Conservation (phyloP, 2,329 filamentous ascomycete genomes). For the Seiridium unicorne region DNA sequence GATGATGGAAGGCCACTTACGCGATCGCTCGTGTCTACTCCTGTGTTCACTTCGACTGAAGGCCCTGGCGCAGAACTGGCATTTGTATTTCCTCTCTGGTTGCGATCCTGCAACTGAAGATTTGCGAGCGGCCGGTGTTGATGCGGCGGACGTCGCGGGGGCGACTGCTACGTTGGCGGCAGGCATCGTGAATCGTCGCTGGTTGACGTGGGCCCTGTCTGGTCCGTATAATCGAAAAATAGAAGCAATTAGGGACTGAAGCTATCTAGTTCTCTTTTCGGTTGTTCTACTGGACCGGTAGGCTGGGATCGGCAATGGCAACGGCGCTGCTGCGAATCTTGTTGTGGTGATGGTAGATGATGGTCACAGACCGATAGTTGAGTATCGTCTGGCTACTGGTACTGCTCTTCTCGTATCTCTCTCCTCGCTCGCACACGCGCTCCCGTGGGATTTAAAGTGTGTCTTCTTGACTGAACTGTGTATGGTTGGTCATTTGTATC, state of each 20-base stretch:
- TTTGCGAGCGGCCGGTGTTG: conserved; percentile 74
- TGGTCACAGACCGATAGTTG: conserved; percentile 56
- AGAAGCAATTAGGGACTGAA: neutral
- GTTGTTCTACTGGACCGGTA: neutral
- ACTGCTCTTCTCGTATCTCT: conserved; percentile 23
- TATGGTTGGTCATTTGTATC: conserved; percentile 53
- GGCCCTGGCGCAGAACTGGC: conserved; percentile 95
- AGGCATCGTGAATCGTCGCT: conserved; percentile 58
- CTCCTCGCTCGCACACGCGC: conserved; percentile 49
- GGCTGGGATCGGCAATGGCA: neutral
- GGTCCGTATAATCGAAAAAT: neutral
- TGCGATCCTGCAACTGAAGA: conserved; percentile 54
- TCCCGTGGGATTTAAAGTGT: conserved; percentile 73
- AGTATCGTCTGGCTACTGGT: conserved; percentile 47
- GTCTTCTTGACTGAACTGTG: conserved; percentile 52
- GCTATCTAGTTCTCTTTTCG: neutral
- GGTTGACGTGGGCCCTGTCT: conserved; percentile 8
- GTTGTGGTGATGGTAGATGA: conserved; percentile 18
- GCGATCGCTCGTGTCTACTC: conserved; percentile 94
- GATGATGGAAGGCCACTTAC: conserved; percentile 61
- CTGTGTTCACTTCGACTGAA: conserved; percentile 97
- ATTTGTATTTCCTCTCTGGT: conserved; percentile 99
- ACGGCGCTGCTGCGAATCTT: conserved; percentile 9
- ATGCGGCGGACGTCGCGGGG: conserved; percentile 58
- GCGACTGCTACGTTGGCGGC: conserved; percentile 66